Base-by-base conservation (phyloP, 306 rosid genomes). In the Parietaria judaica region DNA sequence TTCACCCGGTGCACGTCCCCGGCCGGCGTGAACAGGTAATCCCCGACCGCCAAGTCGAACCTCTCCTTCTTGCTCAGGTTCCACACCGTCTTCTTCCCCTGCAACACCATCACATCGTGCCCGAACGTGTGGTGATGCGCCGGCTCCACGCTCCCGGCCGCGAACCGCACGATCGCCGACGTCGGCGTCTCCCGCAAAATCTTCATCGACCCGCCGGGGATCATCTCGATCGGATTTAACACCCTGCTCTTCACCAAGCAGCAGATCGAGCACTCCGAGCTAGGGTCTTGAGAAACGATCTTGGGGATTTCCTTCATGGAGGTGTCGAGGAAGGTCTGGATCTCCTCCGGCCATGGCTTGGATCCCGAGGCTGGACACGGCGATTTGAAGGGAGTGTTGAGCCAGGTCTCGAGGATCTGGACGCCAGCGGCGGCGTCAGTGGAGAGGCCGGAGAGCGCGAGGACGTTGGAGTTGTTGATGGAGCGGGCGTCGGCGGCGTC, bases 41-140 rank as follows among this genome's bases (percentile, higher is more conserved):
- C 95, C 7, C 95, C 97, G 48, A 78, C 84, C 14, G 58, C 65
- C 36, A 90, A 66, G 73, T 87, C 94, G 14, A 72, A 83, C 48
- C 81, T 83, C 83, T 81, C 88, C 53, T 79, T 67, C 67, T 83
- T 87, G 8, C 73, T 87, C 58, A 87, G 11, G 69, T 90, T 90
- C 97, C 97, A 90, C 46, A 90, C 95, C 2, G 81, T 90, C 81
- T 90, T 90, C 69, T 69, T 87, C 66, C 94, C 97, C 60, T 81
- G 74, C 3, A 75, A 6, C 65, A 90, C 97, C 47, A 87, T 88
- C 86, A 90, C 61, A 55, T 90, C 97, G 44, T 90, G 97, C 23
- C 97, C 97, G 38, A 84, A 87, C 0, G 94, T 86, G 56, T 87
- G 97, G 75, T 84, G 95, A 35, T 90, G 97, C 8, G 95, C 97